Conservation (phyloP, 352 stramenopile genomes). For the Thraustotheca clavata region DNA sequence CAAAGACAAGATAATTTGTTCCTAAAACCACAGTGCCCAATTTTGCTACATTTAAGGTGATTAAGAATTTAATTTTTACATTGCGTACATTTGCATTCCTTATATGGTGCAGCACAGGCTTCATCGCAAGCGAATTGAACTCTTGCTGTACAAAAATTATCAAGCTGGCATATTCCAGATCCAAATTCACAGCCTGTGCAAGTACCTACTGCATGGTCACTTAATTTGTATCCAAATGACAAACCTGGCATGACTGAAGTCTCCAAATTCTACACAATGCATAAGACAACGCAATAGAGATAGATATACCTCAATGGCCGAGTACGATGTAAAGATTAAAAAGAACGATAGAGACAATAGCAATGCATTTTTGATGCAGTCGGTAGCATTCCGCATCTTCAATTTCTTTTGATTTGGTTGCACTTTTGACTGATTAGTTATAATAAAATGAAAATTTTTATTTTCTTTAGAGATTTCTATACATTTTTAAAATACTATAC, state of each 20-base stretch:
- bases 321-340: slow-evolving; percentile 11
- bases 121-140: slow-evolving; percentile 9
- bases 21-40: slow-evolving; percentile 1
- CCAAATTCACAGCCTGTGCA: too few species aligned
- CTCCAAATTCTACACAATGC: background rate
- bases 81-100: slow-evolving; percentile 13
- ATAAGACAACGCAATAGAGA: too few species aligned
- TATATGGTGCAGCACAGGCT: background rate
- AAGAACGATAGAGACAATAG: slow-evolving; percentile 3
- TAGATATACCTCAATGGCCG: slow-evolving; percentile 8
- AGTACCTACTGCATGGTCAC: background rate
- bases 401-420: too few species aligned
- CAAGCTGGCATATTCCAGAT: slow-evolving; percentile 13
- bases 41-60: too few species aligned
- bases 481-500: too few species aligned
- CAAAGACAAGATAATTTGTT: slow-evolving; percentile 6
- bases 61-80: too few species aligned
- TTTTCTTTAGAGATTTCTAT: too few species aligned
- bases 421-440: too few species aligned
- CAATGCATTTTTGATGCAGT: background rate
- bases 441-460: too few species aligned
- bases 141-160: background rate
- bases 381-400: background rate
- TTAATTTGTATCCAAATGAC: background rate
- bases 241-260: slow-evolving; percentile 4